Conservation (phyloP, 306 rosid species). For the Cucumis hystrix region DNA sequence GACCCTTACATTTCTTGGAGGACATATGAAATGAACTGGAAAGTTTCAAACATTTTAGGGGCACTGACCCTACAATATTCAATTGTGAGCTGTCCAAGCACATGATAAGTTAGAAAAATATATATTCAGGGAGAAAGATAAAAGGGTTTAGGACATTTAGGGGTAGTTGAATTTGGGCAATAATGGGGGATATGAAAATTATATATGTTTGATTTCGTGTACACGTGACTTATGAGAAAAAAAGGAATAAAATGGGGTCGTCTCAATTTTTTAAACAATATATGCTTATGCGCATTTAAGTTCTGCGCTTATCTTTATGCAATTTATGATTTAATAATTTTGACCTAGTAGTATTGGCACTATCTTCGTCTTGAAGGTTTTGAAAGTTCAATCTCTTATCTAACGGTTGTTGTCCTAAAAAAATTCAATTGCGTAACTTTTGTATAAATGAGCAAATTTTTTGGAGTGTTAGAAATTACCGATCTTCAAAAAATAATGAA, state of each 20-base stretch:
- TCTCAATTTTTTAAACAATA: neutral
- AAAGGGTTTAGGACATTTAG: neutral
- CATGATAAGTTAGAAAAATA: slow-evolving; percentile 17
- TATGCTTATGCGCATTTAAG: no score
- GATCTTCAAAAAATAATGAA: no score
- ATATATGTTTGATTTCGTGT: neutral
- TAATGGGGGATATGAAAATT: neutral
- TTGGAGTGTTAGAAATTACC: no score
- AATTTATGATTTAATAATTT: no score
- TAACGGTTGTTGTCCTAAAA: no score
- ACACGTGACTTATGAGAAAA: neutral
- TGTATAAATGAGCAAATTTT: no score
- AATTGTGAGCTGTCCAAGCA: slow-evolving; percentile 32
- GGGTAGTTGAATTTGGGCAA: neutral
- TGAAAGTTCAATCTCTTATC: no score
- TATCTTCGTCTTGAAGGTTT: no score
- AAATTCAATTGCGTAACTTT: no score
- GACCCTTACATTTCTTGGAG: neutral
- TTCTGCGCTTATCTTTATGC: no score
- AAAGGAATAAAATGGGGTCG: neutral
- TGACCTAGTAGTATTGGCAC: no score
- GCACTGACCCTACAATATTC: slow-evolving; percentile 20
- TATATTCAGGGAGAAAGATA: slow-evolving; percentile 4
- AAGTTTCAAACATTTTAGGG: slow-evolving; percentile 17
- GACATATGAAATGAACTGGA: slow-evolving; percentile 17